phyloP scores from a whole-genome alignment of 2,329 filamentous ascomycete species.

The Penicillium griseofulvum region DNA sequence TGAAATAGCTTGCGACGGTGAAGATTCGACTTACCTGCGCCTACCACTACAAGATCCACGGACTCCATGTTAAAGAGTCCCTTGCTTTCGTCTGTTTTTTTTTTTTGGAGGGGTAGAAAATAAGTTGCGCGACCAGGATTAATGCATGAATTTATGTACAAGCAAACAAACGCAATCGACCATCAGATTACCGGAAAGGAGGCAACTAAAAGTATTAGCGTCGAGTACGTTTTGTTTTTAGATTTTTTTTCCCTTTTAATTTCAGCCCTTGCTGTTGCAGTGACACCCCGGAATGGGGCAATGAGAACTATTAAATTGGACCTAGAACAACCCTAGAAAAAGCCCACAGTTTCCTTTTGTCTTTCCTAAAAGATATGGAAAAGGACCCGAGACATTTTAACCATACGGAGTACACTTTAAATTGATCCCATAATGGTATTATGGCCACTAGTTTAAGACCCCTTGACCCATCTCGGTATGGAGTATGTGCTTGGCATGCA shows the following conservation, averaged over 20 bases:
- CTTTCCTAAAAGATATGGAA: neutral
- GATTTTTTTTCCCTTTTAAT: neutral
- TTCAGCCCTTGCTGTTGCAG: neutral
- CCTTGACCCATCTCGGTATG: neutral
- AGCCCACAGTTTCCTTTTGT: neutral
- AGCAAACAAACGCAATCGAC: neutral
- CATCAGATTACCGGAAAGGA: neutral
- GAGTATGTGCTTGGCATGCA: slow-evolving; percentile 5
- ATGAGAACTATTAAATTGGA: neutral
- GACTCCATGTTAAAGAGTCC: slow-evolving; percentile 21
- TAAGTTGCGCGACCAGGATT: neutral
- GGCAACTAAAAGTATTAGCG: neutral
- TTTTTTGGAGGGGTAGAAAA: neutral
- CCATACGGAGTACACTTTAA: no score
- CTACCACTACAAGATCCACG: slow-evolving; percentile 32
- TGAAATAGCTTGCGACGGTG: slow-evolving; percentile 33
- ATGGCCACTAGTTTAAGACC: neutral
- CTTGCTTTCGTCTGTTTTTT: neutral
- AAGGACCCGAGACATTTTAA: neutral
- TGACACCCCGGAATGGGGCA: neutral
- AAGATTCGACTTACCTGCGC: slow-evolving; percentile 22
- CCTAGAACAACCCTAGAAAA: neutral
- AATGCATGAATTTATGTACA: slow-evolving; percentile 6
- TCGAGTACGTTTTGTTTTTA: neutral
- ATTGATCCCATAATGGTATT: neutral